Conservation (phyloP, 176 grass and related monocot species). For the Dendrocalamus sinicus region DNA sequence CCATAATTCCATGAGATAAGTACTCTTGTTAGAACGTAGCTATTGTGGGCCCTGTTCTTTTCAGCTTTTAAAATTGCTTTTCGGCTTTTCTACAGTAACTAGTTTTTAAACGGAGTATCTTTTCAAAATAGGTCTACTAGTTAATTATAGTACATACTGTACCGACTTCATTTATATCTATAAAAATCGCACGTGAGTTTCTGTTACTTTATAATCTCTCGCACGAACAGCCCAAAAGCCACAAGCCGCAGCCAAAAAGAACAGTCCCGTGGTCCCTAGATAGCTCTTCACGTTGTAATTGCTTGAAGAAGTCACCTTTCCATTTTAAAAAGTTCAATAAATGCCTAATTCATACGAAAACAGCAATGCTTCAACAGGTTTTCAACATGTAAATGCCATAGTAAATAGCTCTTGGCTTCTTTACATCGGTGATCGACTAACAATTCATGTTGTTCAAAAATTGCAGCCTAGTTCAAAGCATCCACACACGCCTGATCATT, state of each 20-base stretch:
- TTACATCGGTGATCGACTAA: not conserved
- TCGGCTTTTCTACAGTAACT: too few species aligned
- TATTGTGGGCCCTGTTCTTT: not conserved
- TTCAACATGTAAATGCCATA: slow-evolving; percentile 5
- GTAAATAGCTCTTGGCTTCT: slow-evolving; percentile 6
- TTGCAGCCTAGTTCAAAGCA: slow-evolving; percentile 54
- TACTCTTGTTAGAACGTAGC: not conserved
- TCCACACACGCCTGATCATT: slow-evolving; percentile 47
- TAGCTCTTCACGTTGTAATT: not conserved
- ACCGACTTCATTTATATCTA: too few species aligned
- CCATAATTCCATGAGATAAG: not conserved
- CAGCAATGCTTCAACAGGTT: not conserved
- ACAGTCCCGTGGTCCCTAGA: not conserved
- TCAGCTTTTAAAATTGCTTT: too few species aligned
- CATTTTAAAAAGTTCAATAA: not conserved
- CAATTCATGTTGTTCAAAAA: slow-evolving; percentile 14
- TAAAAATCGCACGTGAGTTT: too few species aligned
- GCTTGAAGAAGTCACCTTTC: slow-evolving; percentile 4
- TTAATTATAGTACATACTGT: too few species aligned
- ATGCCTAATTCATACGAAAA: not conserved
- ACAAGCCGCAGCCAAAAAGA: too few species aligned
- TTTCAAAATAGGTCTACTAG: too few species aligned
- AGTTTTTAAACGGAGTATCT: too few species aligned
- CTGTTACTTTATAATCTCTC: too few species aligned
- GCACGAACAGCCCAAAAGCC: too few species aligned